Evolutionary conservation across 129 eudicot species (phyloP).

Genomic region (Centella asiatica): DNA sequence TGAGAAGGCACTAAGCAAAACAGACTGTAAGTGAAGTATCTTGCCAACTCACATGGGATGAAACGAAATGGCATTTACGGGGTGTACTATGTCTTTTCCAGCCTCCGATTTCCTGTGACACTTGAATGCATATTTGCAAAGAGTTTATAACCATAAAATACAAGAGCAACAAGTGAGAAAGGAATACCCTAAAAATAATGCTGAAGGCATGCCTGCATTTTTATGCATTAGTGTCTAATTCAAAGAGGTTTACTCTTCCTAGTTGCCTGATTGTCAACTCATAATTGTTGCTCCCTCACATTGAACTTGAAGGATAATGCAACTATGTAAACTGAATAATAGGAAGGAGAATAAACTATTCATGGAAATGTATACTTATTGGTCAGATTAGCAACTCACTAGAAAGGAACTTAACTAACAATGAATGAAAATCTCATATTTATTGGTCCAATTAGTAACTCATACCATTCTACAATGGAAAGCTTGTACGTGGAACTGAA

Average conservation of each 20-base stretch:
- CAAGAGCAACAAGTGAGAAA: neutral
- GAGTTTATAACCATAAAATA: slow-evolving; percentile 13
- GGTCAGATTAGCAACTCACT: too few relatives aligned
- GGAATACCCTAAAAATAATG: neutral
- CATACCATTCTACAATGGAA: too few relatives aligned
- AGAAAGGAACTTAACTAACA: too few relatives aligned
- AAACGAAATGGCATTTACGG: slow-evolving; percentile 87
- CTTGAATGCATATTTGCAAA: slow-evolving; percentile 86
- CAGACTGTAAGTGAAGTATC: neutral
- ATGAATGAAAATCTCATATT: too few relatives aligned
- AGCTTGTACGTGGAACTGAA: too few relatives aligned
- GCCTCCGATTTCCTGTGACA: slow-evolving; percentile 96
- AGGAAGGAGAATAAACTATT: too few relatives aligned
- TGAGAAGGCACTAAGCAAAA: neutral
- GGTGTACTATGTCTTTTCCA: slow-evolving; percentile 90
- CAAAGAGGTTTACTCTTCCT: slow-evolving; percentile 2
- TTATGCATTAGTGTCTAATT: neutral
- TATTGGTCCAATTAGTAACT: too few relatives aligned
- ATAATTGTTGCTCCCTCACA: neutral
- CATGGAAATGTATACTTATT: too few relatives aligned
- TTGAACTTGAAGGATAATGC: neutral
- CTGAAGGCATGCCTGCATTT: neutral
- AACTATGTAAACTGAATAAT: too few relatives aligned
- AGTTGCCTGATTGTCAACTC: neutral
- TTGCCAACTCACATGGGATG: slow-evolving; percentile 77